A percentile compares a stretch with the other conserved stretches of the same genome.
Conservation (phyloP, 106 monocot species). For the Dendrobium huoshanense region DNA sequence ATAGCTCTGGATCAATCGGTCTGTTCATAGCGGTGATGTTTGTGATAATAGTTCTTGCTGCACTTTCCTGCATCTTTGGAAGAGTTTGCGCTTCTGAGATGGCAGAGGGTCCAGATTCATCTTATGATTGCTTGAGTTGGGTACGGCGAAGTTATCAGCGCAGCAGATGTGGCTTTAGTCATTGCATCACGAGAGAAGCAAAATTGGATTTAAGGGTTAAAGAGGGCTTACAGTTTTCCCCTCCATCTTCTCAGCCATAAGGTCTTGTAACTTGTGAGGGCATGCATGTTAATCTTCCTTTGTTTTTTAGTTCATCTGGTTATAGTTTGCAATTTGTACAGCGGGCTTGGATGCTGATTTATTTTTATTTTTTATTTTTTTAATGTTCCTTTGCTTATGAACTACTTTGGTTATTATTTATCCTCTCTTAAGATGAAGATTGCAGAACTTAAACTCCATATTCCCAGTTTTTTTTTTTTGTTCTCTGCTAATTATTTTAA, state of each 20-base stretch:
- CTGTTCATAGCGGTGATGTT: conserved; percentile 31
- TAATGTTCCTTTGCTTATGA: too few species aligned
- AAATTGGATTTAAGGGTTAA: neutral
- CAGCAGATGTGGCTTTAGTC: neutral
- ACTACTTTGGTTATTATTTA: too few species aligned
- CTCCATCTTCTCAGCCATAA: conserved; percentile 6
- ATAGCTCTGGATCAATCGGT: conserved; percentile 18
- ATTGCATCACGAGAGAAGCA: neutral
- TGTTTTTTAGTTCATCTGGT: neutral
- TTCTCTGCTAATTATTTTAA: neutral
- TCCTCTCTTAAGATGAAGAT: too few species aligned
- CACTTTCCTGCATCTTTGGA: conserved; percentile 22
- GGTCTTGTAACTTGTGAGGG: neutral
- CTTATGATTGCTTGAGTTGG: conserved; percentile 4
- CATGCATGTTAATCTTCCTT: neutral
- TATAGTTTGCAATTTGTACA: neutral
- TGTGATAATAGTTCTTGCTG: conserved; percentile 21
- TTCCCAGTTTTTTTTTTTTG: neutral
- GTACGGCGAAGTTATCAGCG: neutral
- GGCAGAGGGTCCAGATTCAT: conserved; percentile 1
- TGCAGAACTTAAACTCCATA: too few species aligned
- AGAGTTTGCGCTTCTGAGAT: neutral
- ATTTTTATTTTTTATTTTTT: too few species aligned
- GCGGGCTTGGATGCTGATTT: too few species aligned
- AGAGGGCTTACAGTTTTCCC: neutral